Percentiles rank a stretch among this genome's conserved stretches.
These are phyloP conservation scores for Nakaseomyces uthaithaninus DNA, from an alignment of 1,139 yeast species.

Conservation along the genomic window DNA sequence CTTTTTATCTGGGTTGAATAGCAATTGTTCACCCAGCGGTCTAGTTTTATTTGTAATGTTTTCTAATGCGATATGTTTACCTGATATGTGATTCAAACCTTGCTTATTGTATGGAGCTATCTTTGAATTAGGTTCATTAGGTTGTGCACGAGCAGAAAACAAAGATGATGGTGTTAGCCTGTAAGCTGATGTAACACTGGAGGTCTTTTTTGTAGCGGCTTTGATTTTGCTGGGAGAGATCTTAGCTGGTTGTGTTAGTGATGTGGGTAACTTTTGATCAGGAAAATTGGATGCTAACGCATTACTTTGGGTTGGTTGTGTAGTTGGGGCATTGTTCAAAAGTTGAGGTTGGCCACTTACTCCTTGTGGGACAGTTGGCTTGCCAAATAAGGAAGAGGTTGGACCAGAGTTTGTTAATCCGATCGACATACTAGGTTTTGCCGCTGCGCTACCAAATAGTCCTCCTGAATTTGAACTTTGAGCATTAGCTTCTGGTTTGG, in stretches of 20 bases:
- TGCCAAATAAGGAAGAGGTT: constrained; percentile 23
- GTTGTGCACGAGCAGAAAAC: constrained; percentile 21
- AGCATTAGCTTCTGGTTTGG: constrained; percentile 9
- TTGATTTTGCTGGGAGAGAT: constrained; percentile 36
- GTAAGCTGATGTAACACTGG: constrained; percentile 54
- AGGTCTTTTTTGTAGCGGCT: constrained; percentile 47
- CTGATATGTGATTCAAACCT: neutral
- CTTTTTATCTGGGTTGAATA: constrained; percentile 27
- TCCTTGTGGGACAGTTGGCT: constrained; percentile 8
- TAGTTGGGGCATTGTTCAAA: constrained; percentile 6
- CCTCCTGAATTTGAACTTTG: constrained; percentile 11
- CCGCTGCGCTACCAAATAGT: neutral
- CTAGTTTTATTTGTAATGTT: constrained; percentile 3
- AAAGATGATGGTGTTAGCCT: constrained; percentile 40
- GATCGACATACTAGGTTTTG: constrained; percentile 3
- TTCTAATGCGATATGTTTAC: neutral
- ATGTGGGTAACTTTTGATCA: constrained; percentile 7
- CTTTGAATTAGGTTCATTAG: neutral
- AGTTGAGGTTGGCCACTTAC: constrained; percentile 11
- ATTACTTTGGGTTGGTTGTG: too few relatives aligned
- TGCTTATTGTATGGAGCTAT: neutral
- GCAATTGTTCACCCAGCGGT: constrained; percentile 11
- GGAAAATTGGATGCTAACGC: neutral
- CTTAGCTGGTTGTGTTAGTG: constrained; percentile 47
- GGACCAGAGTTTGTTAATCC: constrained; percentile 12